Evolutionary conservation across 768 basidiomycete species (phyloP).

Genomic region (Cystobasidium onofrii): DNA sequence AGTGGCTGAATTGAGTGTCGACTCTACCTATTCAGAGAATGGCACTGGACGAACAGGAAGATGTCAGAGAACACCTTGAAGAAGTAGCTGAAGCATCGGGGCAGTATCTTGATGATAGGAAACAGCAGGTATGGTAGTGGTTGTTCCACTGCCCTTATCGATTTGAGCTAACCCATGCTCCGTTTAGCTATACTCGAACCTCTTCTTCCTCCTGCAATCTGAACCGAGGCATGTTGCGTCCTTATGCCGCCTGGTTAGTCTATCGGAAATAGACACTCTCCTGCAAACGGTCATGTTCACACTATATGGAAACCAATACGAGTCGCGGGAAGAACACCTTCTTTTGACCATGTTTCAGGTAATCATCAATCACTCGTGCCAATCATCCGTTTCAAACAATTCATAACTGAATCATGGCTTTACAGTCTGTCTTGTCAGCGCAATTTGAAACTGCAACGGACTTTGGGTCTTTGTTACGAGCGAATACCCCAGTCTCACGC

Average conservation of each 20-base stretch:
- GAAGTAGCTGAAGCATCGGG: constrained; percentile 90
- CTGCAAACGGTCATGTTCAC: constrained; percentile 99
- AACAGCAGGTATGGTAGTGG: constrained; percentile 50
- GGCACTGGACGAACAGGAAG: constrained; percentile 40
- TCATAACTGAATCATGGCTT: neutral
- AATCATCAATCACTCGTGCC: constrained; percentile 33
- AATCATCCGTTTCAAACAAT: neutral
- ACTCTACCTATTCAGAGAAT: constrained; percentile 31
- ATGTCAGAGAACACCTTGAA: constrained; percentile 60
- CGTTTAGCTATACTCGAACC: constrained; percentile 83
- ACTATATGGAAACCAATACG: constrained; percentile 97
- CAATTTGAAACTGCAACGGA: constrained; percentile 99
- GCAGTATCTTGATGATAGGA: constrained; percentile 87
- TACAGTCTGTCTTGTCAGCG: constrained; percentile 87
- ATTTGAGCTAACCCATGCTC: neutral
- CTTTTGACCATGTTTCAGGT: constrained; percentile 92
- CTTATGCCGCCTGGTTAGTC: constrained; percentile 87
- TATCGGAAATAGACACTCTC: constrained; percentile 96
- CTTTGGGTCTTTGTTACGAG: constrained; percentile 94
- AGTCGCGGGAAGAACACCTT: constrained; percentile 93
- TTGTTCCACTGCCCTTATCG: neutral
- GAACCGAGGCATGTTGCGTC: constrained; percentile 96
- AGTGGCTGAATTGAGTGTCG: neutral
- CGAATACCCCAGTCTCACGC: constrained; percentile 96
- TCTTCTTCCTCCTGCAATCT: constrained; percentile 96